These are phyloP conservation scores for Sedum album DNA, from an alignment of 164 flowering plant species.

Conservation along the genomic window DNA sequence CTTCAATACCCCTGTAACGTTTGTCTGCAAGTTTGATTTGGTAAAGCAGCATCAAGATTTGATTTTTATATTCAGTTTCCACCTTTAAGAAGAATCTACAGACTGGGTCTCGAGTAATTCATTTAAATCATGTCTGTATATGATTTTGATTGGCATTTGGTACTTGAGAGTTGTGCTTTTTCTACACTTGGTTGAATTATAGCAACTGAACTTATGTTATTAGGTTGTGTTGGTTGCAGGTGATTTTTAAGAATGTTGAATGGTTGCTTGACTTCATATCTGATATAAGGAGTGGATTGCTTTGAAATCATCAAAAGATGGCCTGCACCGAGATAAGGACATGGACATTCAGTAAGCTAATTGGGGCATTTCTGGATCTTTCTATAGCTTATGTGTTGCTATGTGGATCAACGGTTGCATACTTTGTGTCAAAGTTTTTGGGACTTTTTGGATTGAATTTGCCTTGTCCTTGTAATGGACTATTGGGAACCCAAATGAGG, in stretches of 20 bases:
- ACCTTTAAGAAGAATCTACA: neutral
- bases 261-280: neutral
- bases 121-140: neutral
- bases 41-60: neutral
- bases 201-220: neutral
- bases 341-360: constrained; percentile 63
- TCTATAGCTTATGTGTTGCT: constrained; percentile 52
- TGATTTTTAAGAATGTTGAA: neutral
- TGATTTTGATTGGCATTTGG: neutral
- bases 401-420: constrained; percentile 56
- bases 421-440: constrained; percentile 47
- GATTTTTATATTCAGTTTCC: neutral
- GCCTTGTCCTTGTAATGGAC: constrained; percentile 75
- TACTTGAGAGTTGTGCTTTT: too few species aligned
- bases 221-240: neutral
- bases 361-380: constrained; percentile 86
- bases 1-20: neutral
- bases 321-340: constrained; percentile 35
- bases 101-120: neutral
- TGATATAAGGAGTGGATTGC: neutral
- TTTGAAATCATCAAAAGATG: constrained; percentile 16
- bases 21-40: neutral
- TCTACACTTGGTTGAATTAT: too few species aligned
- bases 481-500: constrained; percentile 29
- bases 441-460: constrained; percentile 52